Evolutionary conservation across 352 stramenopile species (phyloP).

Genomic region (Blastocystis sp.): DNA sequence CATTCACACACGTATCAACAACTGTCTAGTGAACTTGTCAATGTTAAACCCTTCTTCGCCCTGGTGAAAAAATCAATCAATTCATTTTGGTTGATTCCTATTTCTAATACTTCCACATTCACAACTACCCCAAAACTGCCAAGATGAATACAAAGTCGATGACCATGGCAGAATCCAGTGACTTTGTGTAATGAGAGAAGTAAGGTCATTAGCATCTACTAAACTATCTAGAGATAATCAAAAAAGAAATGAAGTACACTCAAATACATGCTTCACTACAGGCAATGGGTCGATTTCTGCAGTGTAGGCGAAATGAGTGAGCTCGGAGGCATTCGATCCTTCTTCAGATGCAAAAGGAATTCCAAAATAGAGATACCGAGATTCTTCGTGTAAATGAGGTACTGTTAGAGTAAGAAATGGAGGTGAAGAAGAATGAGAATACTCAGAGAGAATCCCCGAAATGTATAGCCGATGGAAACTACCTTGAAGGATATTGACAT

Average conservation of each 20-base stretch:
- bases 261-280: not conserved
- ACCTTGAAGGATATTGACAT: not conserved
- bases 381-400: not conserved
- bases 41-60: not conserved
- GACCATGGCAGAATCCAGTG: conserved; percentile 46
- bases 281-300: not conserved
- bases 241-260: not conserved
- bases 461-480: conserved; percentile 1
- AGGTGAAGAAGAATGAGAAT: not conserved
- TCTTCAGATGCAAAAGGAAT: not conserved
- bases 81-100: conserved; percentile 11
- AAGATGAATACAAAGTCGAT: not conserved
- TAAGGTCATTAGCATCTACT: not conserved
- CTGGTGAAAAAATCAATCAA: not conserved
- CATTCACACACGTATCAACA: no score
- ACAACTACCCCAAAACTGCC: not conserved
- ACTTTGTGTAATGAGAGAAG: not conserved
- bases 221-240: not conserved
- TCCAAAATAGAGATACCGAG: not conserved
- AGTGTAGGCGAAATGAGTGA: not conserved
- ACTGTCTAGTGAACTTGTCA: no score
- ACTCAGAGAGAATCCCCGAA: not conserved
- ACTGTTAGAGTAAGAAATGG: not conserved
- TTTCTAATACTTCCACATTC: not conserved
- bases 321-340: not conserved